Evolutionary conservation across 2,329 filamentous ascomycete species (phyloP).

Genomic region (Lachnellula subtilissima): DNA sequence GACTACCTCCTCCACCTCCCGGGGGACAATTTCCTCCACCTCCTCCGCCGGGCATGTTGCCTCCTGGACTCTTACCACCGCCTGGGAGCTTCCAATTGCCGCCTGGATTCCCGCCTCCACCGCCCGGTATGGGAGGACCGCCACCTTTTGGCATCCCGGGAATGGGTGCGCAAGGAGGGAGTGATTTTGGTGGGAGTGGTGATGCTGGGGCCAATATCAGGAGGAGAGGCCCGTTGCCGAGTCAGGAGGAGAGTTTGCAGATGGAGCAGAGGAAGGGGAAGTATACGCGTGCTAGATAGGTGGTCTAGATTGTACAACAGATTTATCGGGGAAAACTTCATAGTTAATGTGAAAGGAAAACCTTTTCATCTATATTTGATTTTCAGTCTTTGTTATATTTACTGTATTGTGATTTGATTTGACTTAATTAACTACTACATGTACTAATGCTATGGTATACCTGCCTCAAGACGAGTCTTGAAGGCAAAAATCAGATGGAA

Average conservation of each 20-base stretch:
- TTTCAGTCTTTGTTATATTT: too few species aligned
- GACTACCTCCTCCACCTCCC: conserved; percentile 55
- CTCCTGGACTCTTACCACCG: conserved; percentile 45
- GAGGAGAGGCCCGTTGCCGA: conserved; percentile 67
- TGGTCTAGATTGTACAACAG: too few species aligned
- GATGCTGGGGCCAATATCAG: conserved; percentile 42
- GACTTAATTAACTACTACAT: too few species aligned
- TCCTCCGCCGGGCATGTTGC: conserved; percentile 42
- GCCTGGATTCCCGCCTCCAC: conserved; percentile 31
- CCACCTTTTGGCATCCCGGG: not conserved
- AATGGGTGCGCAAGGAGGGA: not conserved
- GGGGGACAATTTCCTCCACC: conserved; percentile 24
- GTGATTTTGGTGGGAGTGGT: conserved; percentile 30
- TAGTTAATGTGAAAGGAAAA: not conserved
- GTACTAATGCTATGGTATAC: conserved; percentile 2
- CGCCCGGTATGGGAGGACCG: conserved; percentile 28
- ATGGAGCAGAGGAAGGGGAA: conserved; percentile 67
- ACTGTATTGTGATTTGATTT: too few species aligned
- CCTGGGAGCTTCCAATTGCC: conserved; percentile 22
- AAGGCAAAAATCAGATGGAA: not conserved
- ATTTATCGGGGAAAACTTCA: not conserved
- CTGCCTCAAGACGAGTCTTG: not conserved
- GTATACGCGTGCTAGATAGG: conserved; percentile 45
- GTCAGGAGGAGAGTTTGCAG: conserved; percentile 76
- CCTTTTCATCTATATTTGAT: too few species aligned